phyloP scores from a whole-genome alignment of 2,329 filamentous ascomycete species.

The Exserohilum turcica region DNA sequence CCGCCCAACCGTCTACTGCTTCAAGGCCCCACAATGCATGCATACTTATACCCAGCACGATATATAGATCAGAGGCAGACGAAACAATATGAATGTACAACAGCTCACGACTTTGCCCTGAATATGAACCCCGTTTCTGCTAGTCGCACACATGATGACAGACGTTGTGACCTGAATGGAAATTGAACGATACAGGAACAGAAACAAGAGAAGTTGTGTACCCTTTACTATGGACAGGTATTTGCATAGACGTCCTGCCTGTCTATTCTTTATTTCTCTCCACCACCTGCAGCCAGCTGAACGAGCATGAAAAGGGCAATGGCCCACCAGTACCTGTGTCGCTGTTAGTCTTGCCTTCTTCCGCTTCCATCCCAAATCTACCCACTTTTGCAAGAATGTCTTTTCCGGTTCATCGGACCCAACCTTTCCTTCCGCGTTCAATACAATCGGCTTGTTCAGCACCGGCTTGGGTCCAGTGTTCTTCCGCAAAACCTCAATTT shows the following conservation, averaged over 20 bases:
- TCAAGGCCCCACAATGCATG: constrained; percentile 1
- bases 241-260: not conserved
- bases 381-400: constrained; percentile 58
- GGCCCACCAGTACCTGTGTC: constrained; percentile 57
- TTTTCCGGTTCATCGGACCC: constrained; percentile 54
- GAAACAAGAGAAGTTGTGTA: not conserved
- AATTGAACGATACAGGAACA: not conserved
- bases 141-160: not conserved
- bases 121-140: not conserved
- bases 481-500: constrained; percentile 50
- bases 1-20: constrained; percentile 5
- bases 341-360: constrained; percentile 17
- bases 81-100: constrained; percentile 4
- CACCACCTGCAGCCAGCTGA: constrained; percentile 52
- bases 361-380: constrained; percentile 5
- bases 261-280: constrained; percentile 20
- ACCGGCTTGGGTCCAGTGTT: constrained; percentile 49
- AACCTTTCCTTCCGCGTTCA: constrained; percentile 62
- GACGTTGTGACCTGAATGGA: not conserved
- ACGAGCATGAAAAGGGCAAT: constrained; percentile 55
- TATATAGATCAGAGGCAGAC: not conserved
- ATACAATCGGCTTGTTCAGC: constrained; percentile 60
- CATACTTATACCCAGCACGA: constrained; percentile 6
- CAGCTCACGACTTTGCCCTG: constrained; percentile 5
- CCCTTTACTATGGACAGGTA: not conserved